Percentiles rank a stretch among this genome's conserved stretches.
These are phyloP conservation scores for Geotrichum bryndzae DNA, from an alignment of 1,139 yeast species.

Conservation along the genomic window DNA sequence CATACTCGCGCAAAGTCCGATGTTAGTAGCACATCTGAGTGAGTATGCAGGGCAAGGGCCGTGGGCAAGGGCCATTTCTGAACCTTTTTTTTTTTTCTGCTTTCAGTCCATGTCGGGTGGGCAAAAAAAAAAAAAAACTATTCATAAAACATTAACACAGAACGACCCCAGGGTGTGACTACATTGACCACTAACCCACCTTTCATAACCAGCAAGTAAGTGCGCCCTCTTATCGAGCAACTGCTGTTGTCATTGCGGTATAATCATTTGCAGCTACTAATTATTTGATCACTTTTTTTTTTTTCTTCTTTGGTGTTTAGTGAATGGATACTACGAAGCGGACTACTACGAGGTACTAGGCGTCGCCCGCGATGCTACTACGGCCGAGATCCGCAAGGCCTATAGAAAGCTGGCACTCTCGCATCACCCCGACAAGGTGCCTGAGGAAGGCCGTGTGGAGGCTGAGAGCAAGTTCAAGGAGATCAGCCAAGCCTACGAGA, in stretches of 20 bases:
- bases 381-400: slow-evolving; percentile 66
- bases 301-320: slow-evolving; percentile 2
- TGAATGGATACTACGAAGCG: slow-evolving; percentile 16
- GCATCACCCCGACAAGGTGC: slow-evolving; percentile 77
- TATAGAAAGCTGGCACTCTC: slow-evolving; percentile 67
- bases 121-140: not conserved
- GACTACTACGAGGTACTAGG: slow-evolving; percentile 66
- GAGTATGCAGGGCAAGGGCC: too few species aligned
- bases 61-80: too few species aligned
- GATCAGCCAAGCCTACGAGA: slow-evolving; percentile 71
- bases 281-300: not conserved
- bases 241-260: not conserved
- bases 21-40: too few species aligned
- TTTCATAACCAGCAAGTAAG: not conserved
- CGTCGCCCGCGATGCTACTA: slow-evolving; percentile 54
- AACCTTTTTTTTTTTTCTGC: too few species aligned
- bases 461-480: slow-evolving; percentile 73
- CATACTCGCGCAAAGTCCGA: too few species aligned
- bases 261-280: not conserved
- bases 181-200: not conserved
- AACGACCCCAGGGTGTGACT: not conserved
- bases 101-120: not conserved
- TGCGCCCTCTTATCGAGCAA: not conserved
- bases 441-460: slow-evolving; percentile 52
- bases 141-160: not conserved